Evolutionary conservation across 257 asterid species (phyloP).

Genomic region (Solanum megistacrolobum): DNA sequence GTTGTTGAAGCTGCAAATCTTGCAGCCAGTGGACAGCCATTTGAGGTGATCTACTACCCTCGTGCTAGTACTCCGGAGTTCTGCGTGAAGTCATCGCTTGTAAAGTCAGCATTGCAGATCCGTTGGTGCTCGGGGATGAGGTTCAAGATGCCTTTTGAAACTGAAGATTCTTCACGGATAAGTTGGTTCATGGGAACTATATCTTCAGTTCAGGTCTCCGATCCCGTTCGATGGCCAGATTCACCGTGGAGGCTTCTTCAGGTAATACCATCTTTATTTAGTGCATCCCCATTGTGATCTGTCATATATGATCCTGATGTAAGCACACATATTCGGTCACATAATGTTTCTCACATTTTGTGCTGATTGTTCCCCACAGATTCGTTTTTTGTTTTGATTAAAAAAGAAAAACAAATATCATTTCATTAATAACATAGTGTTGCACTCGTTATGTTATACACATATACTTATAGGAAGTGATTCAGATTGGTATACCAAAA

Average conservation of each 20-base stretch:
- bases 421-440: neutral
- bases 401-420: neutral
- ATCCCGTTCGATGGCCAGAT: slow-evolving; percentile 88
- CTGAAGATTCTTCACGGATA: slow-evolving; percentile 89
- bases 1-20: slow-evolving; percentile 68
- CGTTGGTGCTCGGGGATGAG: slow-evolving; percentile 92
- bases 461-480: neutral
- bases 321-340: neutral
- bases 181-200: slow-evolving; percentile 98
- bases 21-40: slow-evolving; percentile 60
- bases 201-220: slow-evolving; percentile 65
- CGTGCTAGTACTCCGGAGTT: slow-evolving; percentile 89
- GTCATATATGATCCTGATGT: neutral
- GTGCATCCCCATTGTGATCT: neutral
- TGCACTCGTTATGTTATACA: neutral
- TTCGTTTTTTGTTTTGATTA: neutral
- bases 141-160: slow-evolving; percentile 91
- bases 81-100: slow-evolving; percentile 68
- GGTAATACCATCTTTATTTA: slow-evolving; percentile 27
- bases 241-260: slow-evolving; percentile 98
- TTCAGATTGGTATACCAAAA: neutral
- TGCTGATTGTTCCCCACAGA: neutral
- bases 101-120: slow-evolving; percentile 54
- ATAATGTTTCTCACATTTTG: neutral
- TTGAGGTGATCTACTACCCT: slow-evolving; percentile 87